Evolutionary conservation across 163 green algal species (phyloP), one percentile per base, ranked within the genome.

Genomic region (Scenedesmus sp.): DNA sequence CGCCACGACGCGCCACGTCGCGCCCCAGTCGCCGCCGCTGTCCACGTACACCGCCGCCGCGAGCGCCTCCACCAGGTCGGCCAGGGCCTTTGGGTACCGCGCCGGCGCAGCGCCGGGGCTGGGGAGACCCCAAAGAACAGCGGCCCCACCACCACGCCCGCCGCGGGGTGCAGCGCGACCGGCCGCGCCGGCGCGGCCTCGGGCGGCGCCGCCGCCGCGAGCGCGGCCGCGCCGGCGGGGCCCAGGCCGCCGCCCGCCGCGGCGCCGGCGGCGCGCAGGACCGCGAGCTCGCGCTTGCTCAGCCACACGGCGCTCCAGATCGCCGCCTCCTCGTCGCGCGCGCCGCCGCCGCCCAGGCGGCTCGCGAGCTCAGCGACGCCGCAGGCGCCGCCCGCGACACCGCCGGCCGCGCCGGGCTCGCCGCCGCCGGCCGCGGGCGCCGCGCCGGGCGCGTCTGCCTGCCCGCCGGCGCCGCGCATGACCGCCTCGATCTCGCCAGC

Each of bases 51-150:
- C 63, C 22, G 74, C 74, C 17, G 50, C 62, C 33, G 33, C 34
- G 33, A 81, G 10, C 1, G 33, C 29, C 74, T 81, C 74, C 39
- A 81, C 60, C 34, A 81, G 15, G 48, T 81, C 74, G 22, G 74
- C 74, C 60, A 75, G 26, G 15, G 75, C 74, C 33, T 81, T 81
- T 0, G 74, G 74, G 9, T 29, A 31, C 44, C 60, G 60, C 7
- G 14, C 48, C 67, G 50, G 36, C n/a, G 31, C 45, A 63, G 31
- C 66, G 66, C 66, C 31, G 47, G 39, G 47, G 36, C 39, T 20
- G 29, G 53, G 45, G 28, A 24, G 0, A 11, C 65, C 33, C n/a
- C 47, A n/a, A 75, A 29, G 7, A 63, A 2, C 66, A 74, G 44
- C 63, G 58, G 26, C 45, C 60, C 11, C 45, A 62, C 17, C 64